Evolutionary conservation across 768 basidiomycete species (phyloP).

Genomic region (Baorangia bicolor): DNA sequence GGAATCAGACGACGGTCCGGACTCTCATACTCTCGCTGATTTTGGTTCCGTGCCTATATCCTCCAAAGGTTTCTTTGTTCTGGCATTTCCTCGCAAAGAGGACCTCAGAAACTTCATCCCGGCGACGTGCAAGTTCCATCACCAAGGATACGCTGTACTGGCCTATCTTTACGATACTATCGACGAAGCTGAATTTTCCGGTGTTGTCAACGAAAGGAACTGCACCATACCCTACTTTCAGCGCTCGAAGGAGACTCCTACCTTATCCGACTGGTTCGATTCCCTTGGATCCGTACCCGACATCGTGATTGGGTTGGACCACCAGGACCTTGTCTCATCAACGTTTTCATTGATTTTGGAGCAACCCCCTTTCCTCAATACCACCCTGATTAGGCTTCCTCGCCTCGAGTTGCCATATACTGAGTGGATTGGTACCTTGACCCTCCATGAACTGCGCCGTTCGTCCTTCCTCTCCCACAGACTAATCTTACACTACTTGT

Average conservation of each 20-base stretch:
- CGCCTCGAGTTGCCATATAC: slow-evolving; percentile 48
- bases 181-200: neutral
- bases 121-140: slow-evolving; percentile 37
- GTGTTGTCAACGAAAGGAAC: slow-evolving; percentile 11
- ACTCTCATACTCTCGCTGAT: neutral
- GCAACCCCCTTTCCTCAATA: slow-evolving; percentile 23
- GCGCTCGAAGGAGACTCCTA: slow-evolving; percentile 5
- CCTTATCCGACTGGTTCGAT: slow-evolving; percentile 33
- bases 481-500: slow-evolving; percentile 1
- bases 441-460: slow-evolving; percentile 45
- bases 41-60: slow-evolving; percentile 1
- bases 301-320: slow-evolving; percentile 35
- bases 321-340: slow-evolving; percentile 27
- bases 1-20: neutral
- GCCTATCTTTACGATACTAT: slow-evolving; percentile 32
- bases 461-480: slow-evolving; percentile 14
- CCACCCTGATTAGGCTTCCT: slow-evolving; percentile 44
- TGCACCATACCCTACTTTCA: slow-evolving; percentile 20
- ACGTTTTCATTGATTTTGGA: slow-evolving; percentile 20
- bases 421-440: slow-evolving; percentile 63
- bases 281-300: slow-evolving; percentile 29
- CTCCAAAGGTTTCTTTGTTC: slow-evolving; percentile 28
- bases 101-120: slow-evolving; percentile 36
- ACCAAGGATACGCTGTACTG: slow-evolving; percentile 29
- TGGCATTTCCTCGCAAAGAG: slow-evolving; percentile 35